Evolutionary conservation across 2,329 filamentous ascomycete species (phyloP).

Genomic region (Orbilia blumenaviensis): DNA sequence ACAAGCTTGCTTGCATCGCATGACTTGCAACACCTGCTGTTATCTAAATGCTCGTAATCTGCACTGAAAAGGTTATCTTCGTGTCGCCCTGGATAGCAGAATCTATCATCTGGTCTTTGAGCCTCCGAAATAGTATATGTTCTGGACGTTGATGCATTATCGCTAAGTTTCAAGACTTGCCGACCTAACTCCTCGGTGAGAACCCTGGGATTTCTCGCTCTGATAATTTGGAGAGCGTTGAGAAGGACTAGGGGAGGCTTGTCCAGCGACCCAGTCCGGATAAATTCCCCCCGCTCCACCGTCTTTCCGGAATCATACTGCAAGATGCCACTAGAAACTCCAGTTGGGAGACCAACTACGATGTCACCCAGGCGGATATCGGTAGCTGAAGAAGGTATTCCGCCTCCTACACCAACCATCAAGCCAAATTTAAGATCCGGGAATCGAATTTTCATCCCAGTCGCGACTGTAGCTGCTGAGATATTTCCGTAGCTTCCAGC

Average conservation of each 20-base stretch:
- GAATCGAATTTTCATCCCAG: constrained; percentile 44
- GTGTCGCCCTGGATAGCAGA: not conserved
- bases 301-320: constrained; percentile 29
- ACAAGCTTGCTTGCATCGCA: constrained; percentile 4
- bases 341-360: constrained; percentile 9
- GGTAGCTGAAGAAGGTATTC: not conserved
- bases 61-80: constrained; percentile 7
- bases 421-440: constrained; percentile 3
- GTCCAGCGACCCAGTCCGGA: constrained; percentile 1
- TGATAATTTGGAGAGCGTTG: not conserved
- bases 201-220: not conserved
- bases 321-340: not conserved
- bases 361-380: constrained; percentile 27
- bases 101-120: constrained; percentile 1
- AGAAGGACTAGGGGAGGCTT: not conserved
- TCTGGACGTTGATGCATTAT: too few species aligned
- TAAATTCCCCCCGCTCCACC: constrained; percentile 4
- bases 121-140: too few species aligned
- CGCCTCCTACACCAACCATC: constrained; percentile 31
- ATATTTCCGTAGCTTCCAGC: constrained; percentile 49
- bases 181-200: not conserved
- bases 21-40: not conserved
- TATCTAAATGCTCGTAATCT: not conserved
- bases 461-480: constrained; percentile 50
- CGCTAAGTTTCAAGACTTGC: too few species aligned